Evolutionary conservation across 2,329 filamentous ascomycete species (phyloP).

Genomic region (Apiospora kogelbergensis): DNA sequence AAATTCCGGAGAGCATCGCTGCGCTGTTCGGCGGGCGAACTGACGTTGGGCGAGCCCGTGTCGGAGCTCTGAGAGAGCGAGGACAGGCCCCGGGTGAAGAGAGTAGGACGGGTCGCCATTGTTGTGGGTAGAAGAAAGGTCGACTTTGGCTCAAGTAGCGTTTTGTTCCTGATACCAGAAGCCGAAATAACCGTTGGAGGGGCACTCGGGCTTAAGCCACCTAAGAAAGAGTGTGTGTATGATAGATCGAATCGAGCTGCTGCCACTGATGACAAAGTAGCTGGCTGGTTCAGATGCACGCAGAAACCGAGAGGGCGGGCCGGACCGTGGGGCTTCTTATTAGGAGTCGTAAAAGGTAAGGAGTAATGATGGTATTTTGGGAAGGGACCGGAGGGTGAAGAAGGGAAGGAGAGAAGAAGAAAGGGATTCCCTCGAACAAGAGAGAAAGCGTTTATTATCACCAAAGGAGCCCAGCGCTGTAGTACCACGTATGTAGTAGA

Average conservation of each 20-base stretch:
- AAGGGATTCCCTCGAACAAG: background rate
- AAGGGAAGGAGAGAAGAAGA: background rate
- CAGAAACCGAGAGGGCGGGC: background rate
- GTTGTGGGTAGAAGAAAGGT: slow-evolving; percentile 15
- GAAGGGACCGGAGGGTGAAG: background rate
- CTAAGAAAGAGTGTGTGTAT: background rate
- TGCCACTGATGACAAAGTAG: background rate
- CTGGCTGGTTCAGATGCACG: background rate
- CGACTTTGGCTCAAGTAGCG: background rate
- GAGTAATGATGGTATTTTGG: background rate
- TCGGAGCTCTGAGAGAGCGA: slow-evolving; percentile 59
- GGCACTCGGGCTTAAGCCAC: background rate
- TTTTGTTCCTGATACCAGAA: background rate
- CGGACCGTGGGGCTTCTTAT: slow-evolving; percentile 1
- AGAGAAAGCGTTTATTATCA: slow-evolving; percentile 5
- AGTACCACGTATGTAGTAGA: background rate
- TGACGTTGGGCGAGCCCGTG: slow-evolving; percentile 58
- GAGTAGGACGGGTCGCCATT: slow-evolving; percentile 57
- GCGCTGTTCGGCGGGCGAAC: slow-evolving; percentile 70
- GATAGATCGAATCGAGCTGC: slow-evolving; percentile 1
- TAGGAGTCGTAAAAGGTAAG: slow-evolving; percentile 3
- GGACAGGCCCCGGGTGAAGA: slow-evolving; percentile 65
- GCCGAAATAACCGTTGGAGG: background rate
- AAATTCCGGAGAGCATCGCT: slow-evolving; percentile 84
- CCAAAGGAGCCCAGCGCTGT: background rate